Percentiles rank a stretch among this genome's conserved stretches.
Evolutionary conservation across 2,329 filamentous ascomycete genomes (phyloP).

Genomic region (Cryphonectria nitschkei): DNA sequence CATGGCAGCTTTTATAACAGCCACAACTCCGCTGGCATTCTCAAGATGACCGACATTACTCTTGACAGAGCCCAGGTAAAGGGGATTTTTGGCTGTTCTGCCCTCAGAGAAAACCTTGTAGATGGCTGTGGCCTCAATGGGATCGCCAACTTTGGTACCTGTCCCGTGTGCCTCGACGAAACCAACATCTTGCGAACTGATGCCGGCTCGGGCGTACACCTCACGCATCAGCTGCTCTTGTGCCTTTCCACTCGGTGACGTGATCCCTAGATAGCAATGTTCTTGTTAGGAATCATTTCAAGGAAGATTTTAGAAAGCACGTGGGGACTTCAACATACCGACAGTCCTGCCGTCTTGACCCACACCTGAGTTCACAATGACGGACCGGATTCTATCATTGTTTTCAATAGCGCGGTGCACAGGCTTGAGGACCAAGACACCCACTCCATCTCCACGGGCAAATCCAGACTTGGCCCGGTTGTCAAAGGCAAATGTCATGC

Average conservation of each 20-base stretch:
- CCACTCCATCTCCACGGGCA: constrained; percentile 43
- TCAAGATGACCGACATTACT: constrained; percentile 41
- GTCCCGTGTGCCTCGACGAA: constrained; percentile 42
- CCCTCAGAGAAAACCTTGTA: constrained; percentile 29
- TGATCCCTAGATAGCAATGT: constrained; percentile 32
- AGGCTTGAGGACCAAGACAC: constrained; percentile 42
- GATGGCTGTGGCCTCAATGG: constrained; percentile 41
- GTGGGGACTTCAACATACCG: constrained; percentile 28
- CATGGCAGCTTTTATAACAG: constrained; percentile 39
- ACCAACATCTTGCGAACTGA: constrained; percentile 19
- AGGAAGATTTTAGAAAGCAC: neutral
- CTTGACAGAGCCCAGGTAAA: constrained; percentile 35
- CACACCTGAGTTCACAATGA: constrained; percentile 41
- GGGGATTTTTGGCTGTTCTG: constrained; percentile 11
- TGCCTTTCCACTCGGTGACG: constrained; percentile 36
- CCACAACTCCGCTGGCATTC: constrained; percentile 35
- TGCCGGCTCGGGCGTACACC: constrained; percentile 31
- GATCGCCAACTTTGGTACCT: constrained; percentile 47
- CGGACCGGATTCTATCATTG: constrained; percentile 34
- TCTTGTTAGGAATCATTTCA: no score
- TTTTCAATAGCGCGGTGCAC: constrained; percentile 42
- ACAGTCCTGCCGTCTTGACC: constrained; percentile 45
- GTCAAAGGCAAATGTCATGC: constrained; percentile 36
- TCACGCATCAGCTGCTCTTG: constrained; percentile 32
- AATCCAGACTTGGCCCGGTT: constrained; percentile 41